Base-by-base conservation (phyloP, 139 green algal species). In the Microglena sp. region DNA sequence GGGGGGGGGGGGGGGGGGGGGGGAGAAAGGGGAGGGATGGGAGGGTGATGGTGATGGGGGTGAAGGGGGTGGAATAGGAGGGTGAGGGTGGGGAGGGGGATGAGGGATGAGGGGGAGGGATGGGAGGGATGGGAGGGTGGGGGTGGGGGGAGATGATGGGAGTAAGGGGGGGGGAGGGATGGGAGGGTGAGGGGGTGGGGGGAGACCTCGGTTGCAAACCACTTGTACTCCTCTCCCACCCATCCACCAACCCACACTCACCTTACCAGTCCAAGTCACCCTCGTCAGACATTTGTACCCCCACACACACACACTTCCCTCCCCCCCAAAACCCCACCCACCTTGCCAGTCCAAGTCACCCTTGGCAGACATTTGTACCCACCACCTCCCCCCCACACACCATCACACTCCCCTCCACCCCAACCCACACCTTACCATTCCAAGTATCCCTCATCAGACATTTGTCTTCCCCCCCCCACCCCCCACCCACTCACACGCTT, bases 331-430 rank as follows among this genome's bases (percentile, higher is more conserved):
- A 43, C 54, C 27, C 4, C 2, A 45, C 61, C 67, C 6, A 44
- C 67, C 27, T 45, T 27, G 36, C 67, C 72, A 46, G 74, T 67
- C 72, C 72, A 78, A 2, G 33, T 33, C 22, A 55, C 66, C 55
- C 61, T 57, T 57, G 68, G 40, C 3, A 69, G 15, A 1, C n/a
- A n/a, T n/a, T n/a, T n/a, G n/a, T n/a, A n/a, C n/a, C n/a, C n/a
- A n/a, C 50, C 50, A 27, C 50, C 50, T 59, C 50, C 15, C 6
- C 11, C 15, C 40, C 40, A 50, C 15, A 11, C 40, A 50, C 15
- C 40, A 24, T 32, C 53, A 28, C 24, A 54, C 5, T 30, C 33
- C 22, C 66, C 54, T 5, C 55, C 59, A 11, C 43, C 54, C 27
- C 4, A 2, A 45, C 61, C 67, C n/a, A n/a, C 6, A 44, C 67